Evolutionary conservation across 2,329 filamentous ascomycete species (phyloP).

Genomic region (Paecilomyces sp.): DNA sequence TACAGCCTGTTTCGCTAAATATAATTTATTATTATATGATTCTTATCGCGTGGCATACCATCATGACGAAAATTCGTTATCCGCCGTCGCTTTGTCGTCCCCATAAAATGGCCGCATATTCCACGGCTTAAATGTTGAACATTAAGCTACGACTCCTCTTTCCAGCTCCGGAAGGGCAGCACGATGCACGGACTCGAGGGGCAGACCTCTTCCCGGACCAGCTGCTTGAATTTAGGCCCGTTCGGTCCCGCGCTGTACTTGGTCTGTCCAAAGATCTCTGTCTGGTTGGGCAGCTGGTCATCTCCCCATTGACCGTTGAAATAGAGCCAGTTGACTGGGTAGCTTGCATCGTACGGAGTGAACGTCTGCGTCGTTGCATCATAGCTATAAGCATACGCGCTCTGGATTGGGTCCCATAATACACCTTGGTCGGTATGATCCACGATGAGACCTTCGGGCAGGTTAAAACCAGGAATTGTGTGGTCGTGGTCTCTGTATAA

Average conservation of each 20-base stretch:
- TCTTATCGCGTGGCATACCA: not conserved
- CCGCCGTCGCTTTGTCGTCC: not conserved
- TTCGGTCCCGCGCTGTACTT: constrained; percentile 54
- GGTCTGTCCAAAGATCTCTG: constrained; percentile 46
- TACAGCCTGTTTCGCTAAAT: not conserved
- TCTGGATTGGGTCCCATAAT: constrained; percentile 54
- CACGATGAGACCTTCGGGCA: constrained; percentile 47
- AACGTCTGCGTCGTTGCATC: constrained; percentile 37
- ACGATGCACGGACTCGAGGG: constrained; percentile 43
- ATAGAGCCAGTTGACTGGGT: constrained; percentile 49
- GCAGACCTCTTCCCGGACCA: constrained; percentile 52
- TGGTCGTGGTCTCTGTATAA: constrained; percentile 50
- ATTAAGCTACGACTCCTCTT: constrained; percentile 15
- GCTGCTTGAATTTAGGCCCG: constrained; percentile 53
- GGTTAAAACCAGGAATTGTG: constrained; percentile 53
- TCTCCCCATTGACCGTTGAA: constrained; percentile 59
- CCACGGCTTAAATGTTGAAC: constrained; percentile 8
- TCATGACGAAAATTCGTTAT: not conserved
- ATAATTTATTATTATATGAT: not conserved
- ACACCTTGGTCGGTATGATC: constrained; percentile 50
- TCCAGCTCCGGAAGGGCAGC: constrained; percentile 27
- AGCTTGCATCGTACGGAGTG: constrained; percentile 37
- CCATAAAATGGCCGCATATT: not conserved
- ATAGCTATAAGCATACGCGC: constrained; percentile 52
- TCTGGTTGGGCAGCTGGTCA: constrained; percentile 46